These are phyloP conservation scores for Daedaleopsis nitida DNA, from an alignment of 768 basidiomycete species.

Conservation along the genomic window DNA sequence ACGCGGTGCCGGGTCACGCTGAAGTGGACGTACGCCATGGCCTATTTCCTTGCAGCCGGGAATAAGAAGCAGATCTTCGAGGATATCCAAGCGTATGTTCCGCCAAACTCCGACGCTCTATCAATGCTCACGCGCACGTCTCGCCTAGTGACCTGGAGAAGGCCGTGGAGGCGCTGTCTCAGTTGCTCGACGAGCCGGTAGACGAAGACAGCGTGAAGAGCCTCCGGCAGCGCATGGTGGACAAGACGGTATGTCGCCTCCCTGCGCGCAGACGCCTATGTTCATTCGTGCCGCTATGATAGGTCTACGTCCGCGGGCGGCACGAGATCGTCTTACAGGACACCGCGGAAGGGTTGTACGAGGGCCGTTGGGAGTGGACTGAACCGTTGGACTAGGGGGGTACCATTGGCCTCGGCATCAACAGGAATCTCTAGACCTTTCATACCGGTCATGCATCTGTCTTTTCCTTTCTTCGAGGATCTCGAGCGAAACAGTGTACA, in stretches of 20 bases:
- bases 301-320: constrained; percentile 86
- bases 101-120: not conserved
- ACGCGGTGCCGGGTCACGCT: constrained; percentile 89
- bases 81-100: constrained; percentile 82
- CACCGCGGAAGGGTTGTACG: constrained; percentile 84
- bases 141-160: constrained; percentile 79
- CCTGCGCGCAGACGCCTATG: not conserved
- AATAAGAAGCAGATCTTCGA: constrained; percentile 96
- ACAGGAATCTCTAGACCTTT: not conserved
- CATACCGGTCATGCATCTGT: too few relatives aligned
- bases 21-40: constrained; percentile 99
- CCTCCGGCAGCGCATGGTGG: constrained; percentile 88
- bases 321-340: constrained; percentile 94
- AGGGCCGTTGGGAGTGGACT: constrained; percentile 86
- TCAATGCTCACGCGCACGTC: not conserved
- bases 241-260: constrained; percentile 67
- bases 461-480: too few relatives aligned
- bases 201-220: constrained; percentile 79
- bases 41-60: constrained; percentile 89
- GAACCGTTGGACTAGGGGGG: constrained; percentile 46
- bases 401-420: not conserved
- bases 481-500: too few relatives aligned
- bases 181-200: constrained; percentile 85
- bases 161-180: constrained; percentile 93
- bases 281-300: not conserved